phyloP scores from a whole-genome alignment of 1,284 basidiomycete genomes.

The Ganoderma multipileum region DNA sequence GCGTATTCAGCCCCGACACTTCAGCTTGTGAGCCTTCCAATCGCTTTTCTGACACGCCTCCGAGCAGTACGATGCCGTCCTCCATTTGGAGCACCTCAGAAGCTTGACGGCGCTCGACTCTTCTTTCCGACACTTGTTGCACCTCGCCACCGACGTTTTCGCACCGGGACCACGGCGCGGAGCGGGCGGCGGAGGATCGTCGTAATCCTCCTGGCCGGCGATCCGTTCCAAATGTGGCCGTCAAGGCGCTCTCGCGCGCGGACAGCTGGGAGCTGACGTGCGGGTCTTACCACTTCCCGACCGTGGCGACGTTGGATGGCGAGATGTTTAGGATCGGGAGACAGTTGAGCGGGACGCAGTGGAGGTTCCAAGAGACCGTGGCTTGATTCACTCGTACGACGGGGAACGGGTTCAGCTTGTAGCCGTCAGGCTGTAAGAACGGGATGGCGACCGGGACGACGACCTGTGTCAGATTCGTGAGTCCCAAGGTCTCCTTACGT shows the following conservation, averaged over 20 bases:
- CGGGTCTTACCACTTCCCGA: conserved; percentile 39
- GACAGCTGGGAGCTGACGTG: conserved; percentile 44
- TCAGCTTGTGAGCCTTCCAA: conserved; percentile 50
- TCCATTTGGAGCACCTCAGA: conserved; percentile 45
- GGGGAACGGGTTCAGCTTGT: conserved; percentile 44
- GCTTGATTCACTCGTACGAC: conserved; percentile 29
- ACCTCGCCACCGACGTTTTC: not conserved
- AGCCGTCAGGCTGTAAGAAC: conserved; percentile 32
- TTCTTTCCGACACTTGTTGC: conserved; percentile 27
- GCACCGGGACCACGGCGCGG: not conserved
- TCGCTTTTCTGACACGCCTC: conserved; percentile 50
- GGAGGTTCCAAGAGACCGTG: conserved; percentile 44
- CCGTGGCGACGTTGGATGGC: not conserved
- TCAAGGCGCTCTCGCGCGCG: conserved; percentile 35
- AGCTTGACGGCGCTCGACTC: conserved; percentile 41
- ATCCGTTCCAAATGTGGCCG: conserved; percentile 44
- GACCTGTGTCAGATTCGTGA: conserved; percentile 32
- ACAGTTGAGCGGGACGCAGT: conserved; percentile 46
- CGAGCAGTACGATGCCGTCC: conserved; percentile 49
- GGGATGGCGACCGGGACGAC: conserved; percentile 36
- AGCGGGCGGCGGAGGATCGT: conserved; percentile 8
- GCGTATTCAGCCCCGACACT: not conserved
- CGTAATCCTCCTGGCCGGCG: conserved; percentile 6
- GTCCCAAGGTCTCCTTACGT: conserved; percentile 32
- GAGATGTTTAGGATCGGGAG: conserved; percentile 42